Percentiles rank a stretch among this genome's conserved stretches.
phyloP scores from a whole-genome alignment of 140 eudicot genomes.

The Senecio squalidus region DNA sequence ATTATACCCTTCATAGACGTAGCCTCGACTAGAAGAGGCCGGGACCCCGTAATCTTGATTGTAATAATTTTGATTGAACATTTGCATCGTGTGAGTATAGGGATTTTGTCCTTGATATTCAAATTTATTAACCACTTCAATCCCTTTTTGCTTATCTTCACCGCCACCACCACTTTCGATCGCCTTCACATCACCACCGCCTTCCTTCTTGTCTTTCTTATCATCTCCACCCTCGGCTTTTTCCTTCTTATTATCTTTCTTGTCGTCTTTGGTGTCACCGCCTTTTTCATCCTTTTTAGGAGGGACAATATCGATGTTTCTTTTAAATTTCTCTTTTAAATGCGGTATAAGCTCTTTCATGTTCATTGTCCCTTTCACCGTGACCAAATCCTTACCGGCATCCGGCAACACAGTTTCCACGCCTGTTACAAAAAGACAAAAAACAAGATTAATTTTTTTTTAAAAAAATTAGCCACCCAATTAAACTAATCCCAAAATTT shows the following conservation, averaged over 20 bases:
- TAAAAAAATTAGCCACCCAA: not conserved
- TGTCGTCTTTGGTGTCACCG: slow-evolving; percentile 40
- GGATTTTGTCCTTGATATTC: slow-evolving; percentile 46
- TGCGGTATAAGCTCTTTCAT: slow-evolving; percentile 59
- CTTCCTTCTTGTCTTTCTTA: slow-evolving; percentile 25
- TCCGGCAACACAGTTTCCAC: slow-evolving; percentile 50
- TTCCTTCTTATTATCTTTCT: slow-evolving; percentile 35
- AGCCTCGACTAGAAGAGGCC: slow-evolving; percentile 27
- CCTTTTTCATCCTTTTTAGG: slow-evolving; percentile 56
- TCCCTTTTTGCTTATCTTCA: slow-evolving; percentile 28
- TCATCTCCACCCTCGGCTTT: slow-evolving; percentile 35
- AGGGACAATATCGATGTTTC: slow-evolving; percentile 56
- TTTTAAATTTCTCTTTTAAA: slow-evolving; percentile 56
- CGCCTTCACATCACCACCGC: slow-evolving; percentile 6
- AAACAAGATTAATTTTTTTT: not conserved
- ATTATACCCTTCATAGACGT: slow-evolving; percentile 37
- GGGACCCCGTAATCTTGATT: slow-evolving; percentile 46
- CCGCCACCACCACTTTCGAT: slow-evolving; percentile 31
- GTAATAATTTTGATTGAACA: slow-evolving; percentile 32
- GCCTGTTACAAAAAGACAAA: slow-evolving; percentile 35
- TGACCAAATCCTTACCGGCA: slow-evolving; percentile 56
- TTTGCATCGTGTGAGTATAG: slow-evolving; percentile 39
- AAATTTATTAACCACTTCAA: slow-evolving; percentile 54
- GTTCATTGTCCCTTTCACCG: slow-evolving; percentile 77
- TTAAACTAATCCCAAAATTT: slow-evolving; percentile 6